Evolutionary conservation across 805 yeast species (phyloP), one percentile per base, ranked within the genome.

Genomic region (Lipomyces sp.): DNA sequence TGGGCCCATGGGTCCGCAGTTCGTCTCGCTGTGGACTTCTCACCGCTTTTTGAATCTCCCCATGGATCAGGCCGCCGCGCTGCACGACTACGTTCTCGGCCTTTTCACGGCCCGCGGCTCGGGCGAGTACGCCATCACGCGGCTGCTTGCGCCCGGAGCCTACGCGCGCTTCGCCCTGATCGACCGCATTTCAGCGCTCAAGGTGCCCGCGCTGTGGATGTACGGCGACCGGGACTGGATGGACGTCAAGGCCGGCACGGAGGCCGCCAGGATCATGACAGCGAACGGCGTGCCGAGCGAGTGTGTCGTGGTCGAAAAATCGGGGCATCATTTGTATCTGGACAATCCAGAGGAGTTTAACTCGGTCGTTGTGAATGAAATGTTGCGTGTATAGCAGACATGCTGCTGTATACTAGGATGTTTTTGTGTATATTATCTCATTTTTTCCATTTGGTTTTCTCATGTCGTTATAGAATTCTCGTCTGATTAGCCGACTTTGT

Each of bases 51-150:
- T 88, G 21, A 74, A 76, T 37, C 69, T 86, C 36, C 56, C 67
- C 5, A 52, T 51, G 2, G 64, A 63, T 28, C 83, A 82, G 61
- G 68, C 75, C 21, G 66, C 68, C 21, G 71, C 79, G 4, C 70
- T 91, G 58, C 98, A 93, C 63, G 73, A 74, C 58, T 93, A 93
- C 65, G 73, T 91, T 0, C 90, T 91, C 67, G 79, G 82, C 3
- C 86, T 90, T 11, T 93, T 93, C 73, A 86, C 83, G 58, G 83
- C 86, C 6, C 79, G 75, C 2, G 98, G 98, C 0, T 86, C 95
- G 0, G 98, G 98, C 5, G 98, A 91, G 69, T 91, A 91, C 65
- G 82, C 91, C 74, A 72, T 93, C 58, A 85, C 87, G 59, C 85
- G 84, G 63, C 72, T 89, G 18, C 70, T 91, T 22, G 90, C 87